Conservation (phyloP, 1,284 basidiomycete genomes). For the Puccinia triticina region DNA sequence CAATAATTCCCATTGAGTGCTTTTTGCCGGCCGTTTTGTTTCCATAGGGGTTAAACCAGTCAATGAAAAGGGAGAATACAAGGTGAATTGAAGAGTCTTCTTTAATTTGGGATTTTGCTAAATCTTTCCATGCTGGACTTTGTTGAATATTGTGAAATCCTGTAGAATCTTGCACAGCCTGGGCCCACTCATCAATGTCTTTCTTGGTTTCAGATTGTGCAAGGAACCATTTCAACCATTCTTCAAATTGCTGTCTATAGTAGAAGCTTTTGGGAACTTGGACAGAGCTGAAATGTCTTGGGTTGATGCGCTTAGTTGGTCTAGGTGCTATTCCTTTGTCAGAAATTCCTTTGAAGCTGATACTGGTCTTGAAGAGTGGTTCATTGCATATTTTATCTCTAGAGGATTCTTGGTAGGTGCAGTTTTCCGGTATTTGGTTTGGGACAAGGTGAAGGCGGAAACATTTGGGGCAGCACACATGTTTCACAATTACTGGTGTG, state of each 20-base stretch:
- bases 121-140: neutral
- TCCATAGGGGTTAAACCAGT: slow-evolving; percentile 36
- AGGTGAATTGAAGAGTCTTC: neutral
- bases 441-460: neutral
- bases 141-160: slow-evolving; percentile 13
- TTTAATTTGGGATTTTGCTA: neutral
- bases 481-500: neutral
- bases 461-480: slow-evolving; percentile 14
- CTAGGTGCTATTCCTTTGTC: no score
- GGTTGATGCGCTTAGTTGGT: no score
- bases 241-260: neutral
- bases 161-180: neutral
- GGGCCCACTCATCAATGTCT: neutral
- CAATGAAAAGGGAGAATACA: slow-evolving; percentile 25
- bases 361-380: slow-evolving; percentile 9
- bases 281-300: no score
- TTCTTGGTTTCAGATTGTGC: neutral
- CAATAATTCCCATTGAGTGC: neutral
- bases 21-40: neutral
- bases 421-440: neutral
- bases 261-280: neutral
- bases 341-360: neutral
- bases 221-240: slow-evolving; percentile 5
- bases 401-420: slow-evolving; percentile 10
- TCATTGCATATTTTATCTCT: neutral